These are phyloP conservation scores for Fusarium buharicum DNA, from an alignment of 2,329 filamentous ascomycete species.

Conservation along the genomic window DNA sequence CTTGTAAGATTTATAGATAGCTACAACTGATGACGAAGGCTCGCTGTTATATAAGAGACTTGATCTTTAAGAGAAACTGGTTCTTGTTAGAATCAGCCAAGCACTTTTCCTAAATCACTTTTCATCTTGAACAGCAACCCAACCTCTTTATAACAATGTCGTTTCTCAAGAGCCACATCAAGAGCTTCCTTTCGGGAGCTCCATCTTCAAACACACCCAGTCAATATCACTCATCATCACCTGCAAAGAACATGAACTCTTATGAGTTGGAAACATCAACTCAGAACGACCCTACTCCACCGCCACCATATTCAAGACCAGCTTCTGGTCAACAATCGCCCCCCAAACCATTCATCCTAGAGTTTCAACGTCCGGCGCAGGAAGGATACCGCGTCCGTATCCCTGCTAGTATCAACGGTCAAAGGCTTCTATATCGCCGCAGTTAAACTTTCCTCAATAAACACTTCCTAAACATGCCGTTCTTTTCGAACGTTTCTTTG, in stretches of 20 bases:
- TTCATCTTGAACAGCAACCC: background rate
- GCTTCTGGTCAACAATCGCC: slow-evolving; percentile 1
- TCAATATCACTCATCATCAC: background rate
- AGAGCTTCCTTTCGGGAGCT: slow-evolving; percentile 7
- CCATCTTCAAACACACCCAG: background rate
- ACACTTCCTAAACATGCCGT: background rate
- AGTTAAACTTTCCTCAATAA: background rate
- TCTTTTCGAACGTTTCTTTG: too few relatives aligned
- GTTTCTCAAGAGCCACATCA: slow-evolving; percentile 9
- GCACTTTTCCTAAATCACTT: background rate
- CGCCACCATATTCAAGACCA: slow-evolving; percentile 6
- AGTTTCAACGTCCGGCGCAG: slow-evolving; percentile 21
- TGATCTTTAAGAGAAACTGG: background rate
- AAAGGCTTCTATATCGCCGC: slow-evolving; percentile 13
- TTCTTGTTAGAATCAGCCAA: background rate
- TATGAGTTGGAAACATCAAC: slow-evolving; percentile 7
- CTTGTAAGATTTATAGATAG: background rate
- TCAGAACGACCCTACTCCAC: background rate
- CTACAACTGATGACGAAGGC: background rate
- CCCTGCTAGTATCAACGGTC: slow-evolving; percentile 1
- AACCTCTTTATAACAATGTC: slow-evolving; percentile 2
- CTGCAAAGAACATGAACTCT: slow-evolving; percentile 6
- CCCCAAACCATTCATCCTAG: slow-evolving; percentile 6
- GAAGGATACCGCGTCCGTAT: slow-evolving; percentile 3
- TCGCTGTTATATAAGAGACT: slow-evolving; percentile 7